Conservation (phyloP, 2,329 filamentous ascomycete genomes). For the Alternaria dauci region DNA sequence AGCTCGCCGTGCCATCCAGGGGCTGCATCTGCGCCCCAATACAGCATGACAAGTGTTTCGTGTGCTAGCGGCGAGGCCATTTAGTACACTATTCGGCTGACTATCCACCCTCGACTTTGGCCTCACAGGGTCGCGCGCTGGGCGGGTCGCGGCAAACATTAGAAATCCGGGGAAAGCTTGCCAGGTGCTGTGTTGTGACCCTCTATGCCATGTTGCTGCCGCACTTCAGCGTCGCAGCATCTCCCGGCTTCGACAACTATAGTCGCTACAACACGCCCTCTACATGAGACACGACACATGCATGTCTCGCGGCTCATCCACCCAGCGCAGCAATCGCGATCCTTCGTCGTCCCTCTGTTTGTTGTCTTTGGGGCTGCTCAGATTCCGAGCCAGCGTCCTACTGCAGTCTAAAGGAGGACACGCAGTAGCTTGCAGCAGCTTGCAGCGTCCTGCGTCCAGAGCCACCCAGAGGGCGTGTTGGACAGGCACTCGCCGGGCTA, state of each 20-base stretch:
- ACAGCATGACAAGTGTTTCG: slow-evolving; percentile 43
- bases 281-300: slow-evolving; percentile 43
- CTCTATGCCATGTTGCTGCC: too few species aligned
- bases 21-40: slow-evolving; percentile 33
- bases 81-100: slow-evolving; percentile 11
- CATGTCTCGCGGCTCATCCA: slow-evolving; percentile 7
- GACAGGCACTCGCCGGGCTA: slow-evolving; percentile 39
- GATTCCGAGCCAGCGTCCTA: slow-evolving; percentile 6
- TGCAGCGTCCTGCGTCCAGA: slow-evolving; percentile 35
- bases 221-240: too few species aligned
- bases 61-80: slow-evolving; percentile 30
- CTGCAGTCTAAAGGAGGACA: slow-evolving; percentile 22
- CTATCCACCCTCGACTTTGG: slow-evolving; percentile 31
- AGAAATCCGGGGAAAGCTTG: slow-evolving; percentile 43
- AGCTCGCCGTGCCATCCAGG: slow-evolving; percentile 33
- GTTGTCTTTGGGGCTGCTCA: slow-evolving; percentile 30
- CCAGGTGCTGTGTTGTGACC: background rate
- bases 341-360: slow-evolving; percentile 26
- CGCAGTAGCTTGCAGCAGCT: slow-evolving; percentile 32
- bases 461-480: slow-evolving; percentile 32
- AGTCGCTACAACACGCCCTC: slow-evolving; percentile 17
- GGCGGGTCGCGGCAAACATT: slow-evolving; percentile 36
- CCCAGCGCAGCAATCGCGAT: slow-evolving; percentile 14
- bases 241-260: background rate
- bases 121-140: slow-evolving; percentile 21